Evolutionary conservation across 257 asterid species (phyloP).

Genomic region (Petunia secreta): DNA sequence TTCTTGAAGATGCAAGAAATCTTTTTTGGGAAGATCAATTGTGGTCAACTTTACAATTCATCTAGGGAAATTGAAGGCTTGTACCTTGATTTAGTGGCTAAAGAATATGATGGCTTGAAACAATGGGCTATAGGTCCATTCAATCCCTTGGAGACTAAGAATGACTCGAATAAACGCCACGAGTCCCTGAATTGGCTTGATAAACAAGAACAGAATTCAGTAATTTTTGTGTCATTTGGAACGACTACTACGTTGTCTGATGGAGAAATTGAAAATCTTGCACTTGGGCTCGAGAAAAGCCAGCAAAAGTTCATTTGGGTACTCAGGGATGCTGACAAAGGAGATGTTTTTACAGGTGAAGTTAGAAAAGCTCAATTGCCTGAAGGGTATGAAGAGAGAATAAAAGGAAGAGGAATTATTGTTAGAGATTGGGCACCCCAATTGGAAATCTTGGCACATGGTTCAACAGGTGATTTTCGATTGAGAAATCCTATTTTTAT

Average conservation of each 20-base stretch:
- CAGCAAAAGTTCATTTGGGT: constrained; percentile 48
- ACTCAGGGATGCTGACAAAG: constrained; percentile 47
- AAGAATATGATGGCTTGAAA: constrained; percentile 36
- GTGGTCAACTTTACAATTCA: constrained; percentile 66
- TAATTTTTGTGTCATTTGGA: constrained; percentile 52
- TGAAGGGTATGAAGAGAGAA: constrained; percentile 31
- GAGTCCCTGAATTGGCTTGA: constrained; percentile 58
- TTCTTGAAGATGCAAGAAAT: constrained; percentile 36
- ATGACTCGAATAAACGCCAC: constrained; percentile 10
- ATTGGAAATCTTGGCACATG: constrained; percentile 38
- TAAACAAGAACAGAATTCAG: constrained; percentile 39
- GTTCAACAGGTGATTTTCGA: constrained; percentile 46
- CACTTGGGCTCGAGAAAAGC: constrained; percentile 49
- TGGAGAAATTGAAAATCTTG: constrained; percentile 44
- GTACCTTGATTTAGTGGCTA: constrained; percentile 45
- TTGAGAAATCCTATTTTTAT: not conserved
- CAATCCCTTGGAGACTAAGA: constrained; percentile 39
- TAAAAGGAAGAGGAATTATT: constrained; percentile 16
- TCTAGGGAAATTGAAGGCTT: constrained; percentile 51
- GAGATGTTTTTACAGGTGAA: constrained; percentile 27
- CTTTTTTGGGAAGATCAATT: constrained; percentile 30
- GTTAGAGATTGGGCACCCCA: constrained; percentile 36
- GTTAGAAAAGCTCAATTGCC: constrained; percentile 12
- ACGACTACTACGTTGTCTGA: constrained; percentile 50
- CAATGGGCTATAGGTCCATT: constrained; percentile 82